Base-by-base conservation (phyloP, 2,329 filamentous ascomycete species). In the Apiospora sp. region DNA sequence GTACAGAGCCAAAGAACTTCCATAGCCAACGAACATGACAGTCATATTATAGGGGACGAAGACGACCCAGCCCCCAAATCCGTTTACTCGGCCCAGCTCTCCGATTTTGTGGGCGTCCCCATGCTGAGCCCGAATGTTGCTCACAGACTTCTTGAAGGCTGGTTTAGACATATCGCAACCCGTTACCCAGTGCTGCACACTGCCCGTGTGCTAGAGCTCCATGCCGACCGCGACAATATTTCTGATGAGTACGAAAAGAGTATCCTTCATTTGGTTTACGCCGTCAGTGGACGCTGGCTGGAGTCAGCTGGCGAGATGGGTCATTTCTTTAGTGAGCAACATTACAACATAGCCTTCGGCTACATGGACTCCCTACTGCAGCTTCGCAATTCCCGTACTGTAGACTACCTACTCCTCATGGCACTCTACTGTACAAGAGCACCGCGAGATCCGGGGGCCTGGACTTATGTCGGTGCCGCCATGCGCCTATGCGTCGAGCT, bases 341-440 rank as follows among this genome's bases (percentile, higher is more conserved):
- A 79, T 68, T 80, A 79, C 51, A 75, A 79, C 46, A 68, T 77
- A 2, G 79, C 79, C 43, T 79, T 79, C 58, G 76, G 74, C 1
- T 74, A 79, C 69, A 75, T 80, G 73, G 79, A 80, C 37, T 68
- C 72, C 0, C 77, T 80, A 8, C 75, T 80, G 19, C 74, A 75
- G 46, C 73, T 79, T 19, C 77, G 79, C 22, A 78, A 80, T 71
- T 74, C 73, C 16, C 76, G 78, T 34, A 79, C 79, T 1, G 71
- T 80, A 6, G 77, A 80, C 64, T 80, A 80, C 71, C 72, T 80
- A 13, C 68, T 79, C 5, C 75, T 79, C 5, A 78, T 80, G 78
- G 79, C 79, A 10, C 74, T 80, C 2, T 80, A 80, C 64, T 80
- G 79, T 71, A 80, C 77, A 24, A 77, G 79, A 73, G 79, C 79